Evolutionary conservation across 2,329 filamentous ascomycete genomes (phyloP).

Genomic region (Sporothrix brunneoviolacea): DNA sequence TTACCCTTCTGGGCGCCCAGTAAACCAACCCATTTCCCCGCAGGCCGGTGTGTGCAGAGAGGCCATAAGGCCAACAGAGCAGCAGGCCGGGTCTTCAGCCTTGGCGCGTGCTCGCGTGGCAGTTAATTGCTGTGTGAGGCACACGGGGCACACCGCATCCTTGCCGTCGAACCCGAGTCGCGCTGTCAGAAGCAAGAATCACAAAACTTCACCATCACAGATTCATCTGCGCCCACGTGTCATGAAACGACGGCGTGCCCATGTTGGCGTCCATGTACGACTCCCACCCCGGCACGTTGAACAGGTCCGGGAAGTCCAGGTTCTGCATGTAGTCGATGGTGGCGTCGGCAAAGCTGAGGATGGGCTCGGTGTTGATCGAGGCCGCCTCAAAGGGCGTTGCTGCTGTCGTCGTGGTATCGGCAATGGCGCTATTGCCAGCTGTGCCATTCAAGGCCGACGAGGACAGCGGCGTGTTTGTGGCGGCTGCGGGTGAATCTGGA

Average conservation of each 20-base stretch:
- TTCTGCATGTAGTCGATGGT: slow-evolving; percentile 24
- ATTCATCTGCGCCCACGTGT: slow-evolving; percentile 3
- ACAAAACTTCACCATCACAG: neutral
- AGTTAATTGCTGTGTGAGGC: too few species aligned
- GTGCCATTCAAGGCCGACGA: neutral
- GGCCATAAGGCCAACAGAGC: too few species aligned
- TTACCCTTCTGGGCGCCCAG: too few species aligned
- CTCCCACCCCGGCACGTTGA: slow-evolving; percentile 12
- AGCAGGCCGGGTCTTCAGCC: too few species aligned
- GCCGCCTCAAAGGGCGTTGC: neutral
- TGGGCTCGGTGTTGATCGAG: neutral
- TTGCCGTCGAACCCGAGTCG: too few species aligned
- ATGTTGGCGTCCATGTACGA: slow-evolving; percentile 11
- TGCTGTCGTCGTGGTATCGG: too few species aligned
- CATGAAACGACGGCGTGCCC: slow-evolving; percentile 9
- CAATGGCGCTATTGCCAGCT: neutral
- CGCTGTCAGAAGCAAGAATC: too few species aligned
- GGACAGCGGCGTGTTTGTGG: too few species aligned
- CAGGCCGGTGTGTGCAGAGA: too few species aligned
- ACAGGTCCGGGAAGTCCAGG: slow-evolving; percentile 19
- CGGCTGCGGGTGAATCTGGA: neutral
- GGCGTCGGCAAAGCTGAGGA: slow-evolving; percentile 18
- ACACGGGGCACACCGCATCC: too few species aligned
- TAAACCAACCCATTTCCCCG: too few species aligned
- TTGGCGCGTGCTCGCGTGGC: too few species aligned